phyloP scores from a whole-genome alignment of 805 yeast species.

The Nakazawaea peltata region DNA sequence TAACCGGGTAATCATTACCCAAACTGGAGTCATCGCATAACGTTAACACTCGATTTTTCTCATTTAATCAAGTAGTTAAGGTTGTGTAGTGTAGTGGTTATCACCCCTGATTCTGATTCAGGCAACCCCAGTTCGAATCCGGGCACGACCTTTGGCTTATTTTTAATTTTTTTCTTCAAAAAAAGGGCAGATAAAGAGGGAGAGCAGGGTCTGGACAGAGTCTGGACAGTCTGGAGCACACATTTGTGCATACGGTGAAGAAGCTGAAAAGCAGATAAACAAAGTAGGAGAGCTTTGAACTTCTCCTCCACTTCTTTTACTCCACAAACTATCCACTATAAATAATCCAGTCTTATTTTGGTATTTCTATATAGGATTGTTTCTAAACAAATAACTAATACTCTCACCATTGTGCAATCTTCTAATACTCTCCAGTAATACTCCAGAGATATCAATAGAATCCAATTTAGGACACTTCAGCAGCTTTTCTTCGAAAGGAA shows the following conservation, averaged over 20 bases:
- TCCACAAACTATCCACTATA: no score
- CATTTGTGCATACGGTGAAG: no score
- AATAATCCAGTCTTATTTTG: no score
- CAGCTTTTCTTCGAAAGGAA: conserved; percentile 64
- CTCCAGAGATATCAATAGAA: conserved; percentile 63
- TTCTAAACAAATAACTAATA: conserved; percentile 68
- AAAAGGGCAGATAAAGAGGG: neutral
- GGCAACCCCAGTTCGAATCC: conserved; percentile 12
- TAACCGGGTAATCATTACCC: no score
- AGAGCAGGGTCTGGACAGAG: no score
- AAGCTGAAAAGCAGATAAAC: no score
- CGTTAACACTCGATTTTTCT: no score
- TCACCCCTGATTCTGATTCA: conserved; percentile 12
- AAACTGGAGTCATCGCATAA: no score
- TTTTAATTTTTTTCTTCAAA: conserved; percentile 2
- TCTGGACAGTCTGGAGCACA: no score
- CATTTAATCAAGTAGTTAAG: neutral
- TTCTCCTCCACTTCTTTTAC: no score
- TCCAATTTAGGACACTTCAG: conserved; percentile 54
- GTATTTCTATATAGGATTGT: conserved; percentile 30
- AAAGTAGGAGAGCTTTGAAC: no score
- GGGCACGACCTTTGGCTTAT: conserved; percentile 9
- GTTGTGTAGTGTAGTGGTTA: conserved; percentile 12
- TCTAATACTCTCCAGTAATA: conserved; percentile 74
- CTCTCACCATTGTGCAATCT: conserved; percentile 85